Evolutionary conservation across 805 yeast species (phyloP).

Genomic region (Ogataea nitratoaversa): DNA sequence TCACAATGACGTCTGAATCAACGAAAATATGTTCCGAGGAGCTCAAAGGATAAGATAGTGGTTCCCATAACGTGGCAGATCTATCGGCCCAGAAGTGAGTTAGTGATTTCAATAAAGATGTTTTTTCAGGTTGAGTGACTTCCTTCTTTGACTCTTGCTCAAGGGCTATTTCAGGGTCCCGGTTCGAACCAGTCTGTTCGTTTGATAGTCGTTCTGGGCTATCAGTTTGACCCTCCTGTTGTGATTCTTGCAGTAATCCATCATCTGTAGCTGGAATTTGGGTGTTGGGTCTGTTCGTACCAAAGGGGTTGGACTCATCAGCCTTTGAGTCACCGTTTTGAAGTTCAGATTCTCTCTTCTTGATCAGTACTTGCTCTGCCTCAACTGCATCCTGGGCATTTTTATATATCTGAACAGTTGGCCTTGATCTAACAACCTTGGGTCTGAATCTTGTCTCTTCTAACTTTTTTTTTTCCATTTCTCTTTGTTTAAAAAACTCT

Average conservation of each 20-base stretch:
- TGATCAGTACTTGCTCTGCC: slow-evolving; percentile 30
- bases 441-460: slow-evolving; percentile 59
- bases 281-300: no score
- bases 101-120: slow-evolving; percentile 75
- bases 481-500: slow-evolving; percentile 87
- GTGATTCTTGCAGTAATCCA: not conserved
- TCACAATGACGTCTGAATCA: slow-evolving; percentile 86
- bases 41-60: slow-evolving; percentile 75
- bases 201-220: slow-evolving; percentile 2
- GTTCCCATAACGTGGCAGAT: slow-evolving; percentile 93
- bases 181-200: no score
- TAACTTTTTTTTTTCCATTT: slow-evolving; percentile 63
- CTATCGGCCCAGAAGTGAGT: slow-evolving; percentile 97
- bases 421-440: slow-evolving; percentile 71
- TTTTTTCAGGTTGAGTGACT: slow-evolving; percentile 54
- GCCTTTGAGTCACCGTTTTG: no score
- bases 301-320: no score
- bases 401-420: slow-evolving; percentile 87
- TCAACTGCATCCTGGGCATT: slow-evolving; percentile 86
- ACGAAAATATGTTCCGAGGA: slow-evolving; percentile 87
- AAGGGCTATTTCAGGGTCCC: not conserved
- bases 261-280: no score
- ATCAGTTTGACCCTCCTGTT: no score
- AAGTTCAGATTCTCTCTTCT: slow-evolving; percentile 9
- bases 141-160: slow-evolving; percentile 16